Evolutionary conservation across 805 yeast genomes (phyloP), one percentile per base, ranked within the genome.

Genomic region (Blastobotrys terrestris): DNA sequence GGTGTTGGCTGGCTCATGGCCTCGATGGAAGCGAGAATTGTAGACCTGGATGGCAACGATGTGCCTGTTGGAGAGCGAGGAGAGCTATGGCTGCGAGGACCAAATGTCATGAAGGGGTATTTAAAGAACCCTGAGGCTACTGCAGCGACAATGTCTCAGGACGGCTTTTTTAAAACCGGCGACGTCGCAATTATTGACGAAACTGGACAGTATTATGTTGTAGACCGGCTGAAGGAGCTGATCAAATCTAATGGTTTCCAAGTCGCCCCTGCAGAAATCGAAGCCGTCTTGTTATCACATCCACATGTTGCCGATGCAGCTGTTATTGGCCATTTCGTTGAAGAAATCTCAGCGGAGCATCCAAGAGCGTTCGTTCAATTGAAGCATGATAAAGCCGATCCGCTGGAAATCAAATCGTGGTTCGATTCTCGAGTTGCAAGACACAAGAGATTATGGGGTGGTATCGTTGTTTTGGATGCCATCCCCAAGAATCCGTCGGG

Each of bases 401-500:
- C 69, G 1, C 46, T 54, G 15, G 62, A 55, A n/a, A 52, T 67
- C 14, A 54, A 62, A 16, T 48, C 47, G 8, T 70, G 74, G 73
- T 63, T 71, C 55, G 69, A 70, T 54, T 46, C 53, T 49, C 59
- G 57, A 45, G 74, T 71, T 3, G 68, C 74, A 4, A 54, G 57
- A 40, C 74, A 70, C 58, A 70, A 70, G 60, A 57, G 66, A 15
- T 60, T 70, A 1, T 70, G 71, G 71, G 74, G 73, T 2, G 74
- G 74, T 16, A 78, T 87, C 54, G 79, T 84, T 54, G 74, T 85
- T 51, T 85, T 89, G 45, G 85, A 81, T 54, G 94, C 83, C 64
- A 79, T 91, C 66, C 97, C 97, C 69, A 91, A 91, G 78, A 88
- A 95, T 26, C 83, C 97, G 72, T 85, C 95, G 2, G 97, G 97